Evolutionary conservation across 2,329 filamentous ascomycete species (phyloP).

Genomic region (Clarireedia paspali): DNA sequence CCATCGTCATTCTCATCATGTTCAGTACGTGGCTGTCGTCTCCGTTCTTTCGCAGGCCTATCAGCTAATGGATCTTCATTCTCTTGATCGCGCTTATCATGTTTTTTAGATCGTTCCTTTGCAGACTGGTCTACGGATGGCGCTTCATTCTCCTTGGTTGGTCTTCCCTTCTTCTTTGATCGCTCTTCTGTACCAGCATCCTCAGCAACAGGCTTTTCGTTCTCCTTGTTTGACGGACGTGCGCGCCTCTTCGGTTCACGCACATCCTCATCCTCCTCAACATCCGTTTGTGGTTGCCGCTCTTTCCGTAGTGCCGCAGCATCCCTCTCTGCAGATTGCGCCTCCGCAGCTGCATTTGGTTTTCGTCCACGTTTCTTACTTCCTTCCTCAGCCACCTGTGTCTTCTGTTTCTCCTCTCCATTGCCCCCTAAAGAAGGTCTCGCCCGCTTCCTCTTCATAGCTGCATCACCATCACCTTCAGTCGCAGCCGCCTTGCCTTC

Average conservation of each 20-base stretch:
- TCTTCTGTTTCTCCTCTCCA: neutral
- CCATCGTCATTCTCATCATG: too few species aligned
- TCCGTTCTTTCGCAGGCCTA: too few species aligned
- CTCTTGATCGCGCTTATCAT: neutral
- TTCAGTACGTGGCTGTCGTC: too few species aligned
- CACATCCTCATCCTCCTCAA: neutral
- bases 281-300: neutral
- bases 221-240: neutral
- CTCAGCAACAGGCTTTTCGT: neutral
- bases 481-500: too few species aligned
- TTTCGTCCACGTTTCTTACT: neutral
- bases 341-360: neutral
- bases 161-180: neutral
- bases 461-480: neutral
- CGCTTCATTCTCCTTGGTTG: neutral
- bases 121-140: neutral
- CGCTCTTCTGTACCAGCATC: neutral
- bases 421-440: neutral
- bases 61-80: neutral
- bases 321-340: neutral
- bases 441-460: neutral
- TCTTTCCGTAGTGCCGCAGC: conserved; percentile 4
- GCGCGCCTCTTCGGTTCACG: neutral
- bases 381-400: neutral
- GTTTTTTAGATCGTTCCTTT: neutral